These are phyloP conservation scores for Sporisorium reilianum DNA, from an alignment of 1,284 basidiomycete genomes.

Conservation along the genomic window DNA sequence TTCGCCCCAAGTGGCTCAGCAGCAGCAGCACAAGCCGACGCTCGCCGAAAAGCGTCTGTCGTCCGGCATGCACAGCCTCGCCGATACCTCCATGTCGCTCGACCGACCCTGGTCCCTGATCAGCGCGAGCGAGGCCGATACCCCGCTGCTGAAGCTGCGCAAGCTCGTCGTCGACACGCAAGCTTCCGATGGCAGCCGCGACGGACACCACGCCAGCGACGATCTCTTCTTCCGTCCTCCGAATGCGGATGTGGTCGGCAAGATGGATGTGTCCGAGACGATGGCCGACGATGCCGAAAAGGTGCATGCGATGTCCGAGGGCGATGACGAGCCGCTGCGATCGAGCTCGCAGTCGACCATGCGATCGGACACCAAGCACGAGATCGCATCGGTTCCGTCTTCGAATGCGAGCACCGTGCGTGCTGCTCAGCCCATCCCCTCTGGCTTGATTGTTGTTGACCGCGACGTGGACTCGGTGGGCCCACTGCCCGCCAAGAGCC, in stretches of 20 bases:
- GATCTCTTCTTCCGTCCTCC: conserved; percentile 39
- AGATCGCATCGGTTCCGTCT: conserved; percentile 31
- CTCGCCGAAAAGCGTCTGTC: conserved; percentile 9
- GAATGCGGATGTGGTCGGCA: background rate
- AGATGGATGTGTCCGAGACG: background rate
- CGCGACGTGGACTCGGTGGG: conserved; percentile 26
- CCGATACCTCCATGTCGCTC: conserved; percentile 26
- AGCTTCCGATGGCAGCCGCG: conserved; percentile 29
- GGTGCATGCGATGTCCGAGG: background rate
- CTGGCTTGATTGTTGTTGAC: background rate
- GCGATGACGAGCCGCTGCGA: conserved; percentile 16
- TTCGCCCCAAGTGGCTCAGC: background rate
- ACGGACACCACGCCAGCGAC: conserved; percentile 16
- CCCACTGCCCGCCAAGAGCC: conserved; percentile 24
- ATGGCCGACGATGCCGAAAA: conserved; percentile 3
- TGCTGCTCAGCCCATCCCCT: conserved; percentile 11
- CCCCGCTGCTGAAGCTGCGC: conserved; percentile 45
- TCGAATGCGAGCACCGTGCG: conserved; percentile 28
- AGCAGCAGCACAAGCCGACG: conserved; percentile 5
- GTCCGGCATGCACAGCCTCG: conserved; percentile 25
- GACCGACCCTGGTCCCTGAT: conserved; percentile 52
- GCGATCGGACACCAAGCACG: conserved; percentile 43
- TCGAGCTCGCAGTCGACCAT: conserved; percentile 29
- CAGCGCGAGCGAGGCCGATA: conserved; percentile 44
- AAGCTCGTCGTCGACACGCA: conserved; percentile 48